Conservation (phyloP, 768 basidiomycete species). For the Astraeus odoratus region DNA sequence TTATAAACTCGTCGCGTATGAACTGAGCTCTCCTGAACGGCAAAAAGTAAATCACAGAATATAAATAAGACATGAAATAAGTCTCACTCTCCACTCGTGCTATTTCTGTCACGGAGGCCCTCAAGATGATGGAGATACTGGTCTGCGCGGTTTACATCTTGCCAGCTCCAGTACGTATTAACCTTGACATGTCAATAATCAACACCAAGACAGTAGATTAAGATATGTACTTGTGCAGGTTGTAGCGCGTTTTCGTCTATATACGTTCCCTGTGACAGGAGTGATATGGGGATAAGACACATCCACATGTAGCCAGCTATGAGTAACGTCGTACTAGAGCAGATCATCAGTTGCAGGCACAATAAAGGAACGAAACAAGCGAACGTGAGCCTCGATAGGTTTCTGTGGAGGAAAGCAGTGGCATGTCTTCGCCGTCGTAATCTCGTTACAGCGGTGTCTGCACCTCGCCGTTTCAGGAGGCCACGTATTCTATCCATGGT, state of each 20-base stretch:
- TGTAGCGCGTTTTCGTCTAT: slow-evolving; percentile 96
- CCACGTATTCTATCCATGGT: slow-evolving; percentile 21
- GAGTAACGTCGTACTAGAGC: slow-evolving; percentile 50
- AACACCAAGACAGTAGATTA: neutral
- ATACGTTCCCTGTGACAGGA: slow-evolving; percentile 63
- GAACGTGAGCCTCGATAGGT: slow-evolving; percentile 27
- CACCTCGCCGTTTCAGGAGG: slow-evolving; percentile 13
- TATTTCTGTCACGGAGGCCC: slow-evolving; percentile 51
- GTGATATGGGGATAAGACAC: slow-evolving; percentile 60
- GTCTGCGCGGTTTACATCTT: slow-evolving; percentile 83
- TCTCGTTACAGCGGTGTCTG: slow-evolving; percentile 32
- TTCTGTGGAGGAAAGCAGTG: slow-evolving; percentile 25
- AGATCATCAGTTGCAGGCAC: slow-evolving; percentile 1
- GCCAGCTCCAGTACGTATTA: slow-evolving; percentile 88
- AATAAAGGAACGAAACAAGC: slow-evolving; percentile 4
- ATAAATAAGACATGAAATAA: neutral
- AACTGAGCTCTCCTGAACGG: slow-evolving; percentile 59
- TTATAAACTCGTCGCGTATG: slow-evolving; percentile 58
- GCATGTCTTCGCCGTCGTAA: slow-evolving; percentile 40
- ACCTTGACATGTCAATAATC: slow-evolving; percentile 47
- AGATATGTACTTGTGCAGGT: slow-evolving; percentile 66
- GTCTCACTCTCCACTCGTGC: slow-evolving; percentile 65
- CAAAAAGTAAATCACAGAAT: slow-evolving; percentile 1
- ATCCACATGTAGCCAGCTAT: slow-evolving; percentile 77
- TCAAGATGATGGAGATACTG: slow-evolving; percentile 68